Percentiles rank a stretch among this genome's conserved stretches.
phyloP scores from a whole-genome alignment of 1,284 basidiomycete species.

The Takashimella koratensis region DNA sequence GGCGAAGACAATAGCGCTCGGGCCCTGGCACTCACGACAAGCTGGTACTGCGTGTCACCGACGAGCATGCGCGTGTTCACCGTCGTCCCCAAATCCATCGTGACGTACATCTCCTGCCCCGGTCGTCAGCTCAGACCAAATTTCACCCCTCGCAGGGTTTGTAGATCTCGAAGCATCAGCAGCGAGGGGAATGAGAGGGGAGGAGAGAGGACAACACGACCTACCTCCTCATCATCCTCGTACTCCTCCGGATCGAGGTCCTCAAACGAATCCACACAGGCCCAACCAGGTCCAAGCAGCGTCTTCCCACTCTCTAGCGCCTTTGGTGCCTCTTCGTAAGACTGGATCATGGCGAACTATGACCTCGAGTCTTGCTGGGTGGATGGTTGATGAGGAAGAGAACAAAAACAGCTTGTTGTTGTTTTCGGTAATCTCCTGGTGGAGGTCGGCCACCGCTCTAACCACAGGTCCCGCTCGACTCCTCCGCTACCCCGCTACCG shows the following conservation, averaged over 20 bases:
- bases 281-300: constrained; percentile 38
- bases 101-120: constrained; percentile 34
- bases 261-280: constrained; percentile 35
- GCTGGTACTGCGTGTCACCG: constrained; percentile 38
- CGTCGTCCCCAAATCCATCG: constrained; percentile 38
- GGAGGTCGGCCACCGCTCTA: not conserved
- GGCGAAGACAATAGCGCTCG: not conserved
- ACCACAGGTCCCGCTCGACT: too few species aligned
- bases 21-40: constrained; percentile 31
- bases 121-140: constrained; percentile 1
- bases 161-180: not conserved
- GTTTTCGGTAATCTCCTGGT: not conserved
- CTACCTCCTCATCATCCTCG: constrained; percentile 34
- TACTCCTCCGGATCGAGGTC: constrained; percentile 37
- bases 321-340: not conserved
- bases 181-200: not conserved
- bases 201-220: constrained; percentile 3
- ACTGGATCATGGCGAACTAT: not conserved
- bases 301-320: constrained; percentile 15
- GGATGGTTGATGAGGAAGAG: not conserved
- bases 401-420: not conserved
- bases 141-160: not conserved
- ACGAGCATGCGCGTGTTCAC: constrained; percentile 32
- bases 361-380: not conserved
- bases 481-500: not conserved